Evolutionary conservation across 2,329 filamentous ascomycete genomes (phyloP).

Genomic region (Ophiostoma sp.): DNA sequence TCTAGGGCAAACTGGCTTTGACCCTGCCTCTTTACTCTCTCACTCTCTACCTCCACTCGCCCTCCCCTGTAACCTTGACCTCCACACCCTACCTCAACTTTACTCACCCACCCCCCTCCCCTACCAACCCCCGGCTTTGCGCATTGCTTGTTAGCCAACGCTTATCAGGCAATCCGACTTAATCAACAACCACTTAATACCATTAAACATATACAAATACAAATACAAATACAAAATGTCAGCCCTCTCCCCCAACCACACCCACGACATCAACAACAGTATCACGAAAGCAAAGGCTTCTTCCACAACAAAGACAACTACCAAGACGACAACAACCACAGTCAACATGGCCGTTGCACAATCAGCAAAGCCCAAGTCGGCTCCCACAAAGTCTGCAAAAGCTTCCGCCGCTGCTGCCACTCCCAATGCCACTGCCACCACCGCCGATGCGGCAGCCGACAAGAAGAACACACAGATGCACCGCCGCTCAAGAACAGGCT

Average conservation of each 20-base stretch:
- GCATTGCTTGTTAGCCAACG: conserved; percentile 28
- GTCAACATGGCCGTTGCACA: conserved; percentile 60
- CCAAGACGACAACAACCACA: conserved; percentile 30
- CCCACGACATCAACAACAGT: conserved; percentile 37
- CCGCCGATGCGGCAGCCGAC: conserved; percentile 39
- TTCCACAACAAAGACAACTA: conserved; percentile 25
- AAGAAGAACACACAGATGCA: conserved; percentile 75
- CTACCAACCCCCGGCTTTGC: conserved; percentile 25
- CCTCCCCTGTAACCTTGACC: neutral
- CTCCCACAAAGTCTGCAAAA: conserved; percentile 40
- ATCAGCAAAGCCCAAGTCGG: conserved; percentile 54
- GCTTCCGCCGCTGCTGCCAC: conserved; percentile 34
- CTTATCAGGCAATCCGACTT: conserved; percentile 21
- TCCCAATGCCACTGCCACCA: conserved; percentile 30
- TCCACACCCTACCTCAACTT: conserved; percentile 23
- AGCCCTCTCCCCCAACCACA: conserved; percentile 57
- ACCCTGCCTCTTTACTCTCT: conserved; percentile 17
- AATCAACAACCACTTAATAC: conserved; percentile 11
- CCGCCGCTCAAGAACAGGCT: conserved; percentile 81
- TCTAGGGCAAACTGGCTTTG: conserved; percentile 25
- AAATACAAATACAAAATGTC: conserved; percentile 54
- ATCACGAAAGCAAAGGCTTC: conserved; percentile 35
- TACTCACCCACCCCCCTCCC: conserved; percentile 25
- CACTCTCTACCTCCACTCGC: conserved; percentile 16
- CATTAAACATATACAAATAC: conserved; percentile 27